These are phyloP conservation scores for Tuber aestivum DNA, from an alignment of 495 filamentous ascomycete species.

Conservation along the genomic window DNA sequence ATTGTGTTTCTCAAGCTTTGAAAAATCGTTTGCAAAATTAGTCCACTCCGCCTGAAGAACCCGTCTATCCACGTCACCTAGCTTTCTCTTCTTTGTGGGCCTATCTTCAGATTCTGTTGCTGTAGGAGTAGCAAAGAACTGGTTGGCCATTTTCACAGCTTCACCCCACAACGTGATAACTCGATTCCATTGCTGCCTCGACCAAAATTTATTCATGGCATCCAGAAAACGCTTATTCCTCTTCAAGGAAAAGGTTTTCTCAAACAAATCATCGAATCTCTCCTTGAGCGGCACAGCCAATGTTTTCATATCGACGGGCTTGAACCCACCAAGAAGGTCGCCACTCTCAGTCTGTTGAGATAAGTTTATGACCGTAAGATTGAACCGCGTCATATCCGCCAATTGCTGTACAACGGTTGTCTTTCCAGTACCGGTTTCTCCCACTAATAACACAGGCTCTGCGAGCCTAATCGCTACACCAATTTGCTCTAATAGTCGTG, in stretches of 20 bases:
- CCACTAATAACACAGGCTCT: slow-evolving; percentile 87
- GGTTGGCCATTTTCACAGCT: slow-evolving; percentile 75
- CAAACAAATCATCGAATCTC: slow-evolving; percentile 84
- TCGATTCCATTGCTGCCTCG: slow-evolving; percentile 74
- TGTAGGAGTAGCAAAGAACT: slow-evolving; percentile 53
- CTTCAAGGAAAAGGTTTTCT: slow-evolving; percentile 71
- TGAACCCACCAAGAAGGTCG: slow-evolving; percentile 91
- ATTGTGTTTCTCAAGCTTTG: slow-evolving; percentile 73
- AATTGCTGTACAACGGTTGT: slow-evolving; percentile 92
- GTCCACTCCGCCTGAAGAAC: slow-evolving; percentile 71
- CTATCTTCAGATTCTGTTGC: slow-evolving; percentile 52
- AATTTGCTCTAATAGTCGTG: slow-evolving; percentile 73
- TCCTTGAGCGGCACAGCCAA: slow-evolving; percentile 86
- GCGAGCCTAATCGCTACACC: slow-evolving; percentile 70
- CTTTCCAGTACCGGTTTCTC: slow-evolving; percentile 97
- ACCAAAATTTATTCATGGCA: slow-evolving; percentile 67
- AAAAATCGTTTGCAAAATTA: slow-evolving; percentile 66
- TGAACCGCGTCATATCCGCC: slow-evolving; percentile 70
- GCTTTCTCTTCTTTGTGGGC: slow-evolving; percentile 72
- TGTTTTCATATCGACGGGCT: slow-evolving; percentile 82
- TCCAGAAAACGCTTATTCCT: slow-evolving; percentile 83
- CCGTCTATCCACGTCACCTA: slow-evolving; percentile 53
- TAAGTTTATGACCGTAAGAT: slow-evolving; percentile 83
- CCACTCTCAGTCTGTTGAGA: slow-evolving; percentile 96
- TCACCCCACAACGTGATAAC: slow-evolving; percentile 81